Conservation (phyloP, 495 filamentous ascomycete genomes). For the Aspergillus egyptiacus region DNA sequence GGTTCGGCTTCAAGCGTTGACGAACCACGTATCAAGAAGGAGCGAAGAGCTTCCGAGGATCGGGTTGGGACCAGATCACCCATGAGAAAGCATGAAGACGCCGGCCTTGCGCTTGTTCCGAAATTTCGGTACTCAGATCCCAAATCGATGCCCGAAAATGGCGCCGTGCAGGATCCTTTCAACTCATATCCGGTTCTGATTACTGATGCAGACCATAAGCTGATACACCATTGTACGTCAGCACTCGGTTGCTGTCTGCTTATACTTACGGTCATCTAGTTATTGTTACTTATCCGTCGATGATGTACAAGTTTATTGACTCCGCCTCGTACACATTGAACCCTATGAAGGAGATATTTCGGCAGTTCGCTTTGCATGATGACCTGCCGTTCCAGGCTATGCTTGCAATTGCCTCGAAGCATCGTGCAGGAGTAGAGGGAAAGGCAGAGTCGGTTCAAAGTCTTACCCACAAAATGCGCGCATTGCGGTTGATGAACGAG, state of each 20-base stretch:
- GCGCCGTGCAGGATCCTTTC: constrained; percentile 19
- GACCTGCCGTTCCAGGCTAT: constrained; percentile 26
- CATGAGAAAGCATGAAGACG: constrained; percentile 11
- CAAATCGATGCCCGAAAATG: constrained; percentile 10
- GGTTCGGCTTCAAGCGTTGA: constrained; percentile 7
- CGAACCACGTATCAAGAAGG: constrained; percentile 1
- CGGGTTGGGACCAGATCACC: constrained; percentile 12
- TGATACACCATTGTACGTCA: constrained; percentile 28
- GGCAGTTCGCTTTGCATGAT: constrained; percentile 23
- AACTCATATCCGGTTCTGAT: constrained; percentile 21
- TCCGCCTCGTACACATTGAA: constrained; percentile 15
- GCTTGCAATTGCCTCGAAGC: constrained; percentile 29
- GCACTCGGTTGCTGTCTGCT: neutral
- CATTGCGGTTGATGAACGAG: constrained; percentile 25
- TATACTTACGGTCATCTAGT: constrained; percentile 16
- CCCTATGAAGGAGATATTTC: constrained; percentile 28
- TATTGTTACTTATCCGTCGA: constrained; percentile 26
- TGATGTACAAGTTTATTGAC: constrained; percentile 29
- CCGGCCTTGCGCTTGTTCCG: neutral
- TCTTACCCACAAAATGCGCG: constrained; percentile 27
- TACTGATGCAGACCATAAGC: constrained; percentile 19
- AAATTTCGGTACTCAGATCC: constrained; percentile 9
- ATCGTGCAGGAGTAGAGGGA: constrained; percentile 24
- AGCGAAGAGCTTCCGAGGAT: constrained; percentile 4
- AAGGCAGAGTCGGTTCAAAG: constrained; percentile 26